Percentiles rank a stretch among this genome's conserved stretches.
phyloP scores from a whole-genome alignment of 495 filamentous ascomycete genomes.

The Pseudotulostoma volvatum region DNA sequence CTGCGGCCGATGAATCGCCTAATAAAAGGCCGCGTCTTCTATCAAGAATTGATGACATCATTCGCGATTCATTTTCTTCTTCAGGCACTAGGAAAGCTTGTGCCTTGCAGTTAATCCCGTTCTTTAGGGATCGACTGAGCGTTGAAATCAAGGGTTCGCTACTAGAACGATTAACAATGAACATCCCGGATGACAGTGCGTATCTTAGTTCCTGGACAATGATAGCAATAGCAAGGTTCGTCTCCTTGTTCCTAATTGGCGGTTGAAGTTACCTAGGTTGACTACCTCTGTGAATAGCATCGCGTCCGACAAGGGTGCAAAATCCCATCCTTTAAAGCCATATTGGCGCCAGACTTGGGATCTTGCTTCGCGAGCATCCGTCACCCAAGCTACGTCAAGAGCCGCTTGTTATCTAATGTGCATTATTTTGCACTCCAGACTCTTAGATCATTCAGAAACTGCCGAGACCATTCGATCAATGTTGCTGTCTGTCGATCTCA shows the following conservation, averaged over 20 bases:
- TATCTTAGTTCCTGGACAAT: slow-evolving; percentile 46
- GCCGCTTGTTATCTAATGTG: slow-evolving; percentile 65
- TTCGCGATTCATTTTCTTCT: slow-evolving; percentile 40
- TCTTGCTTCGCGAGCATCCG: slow-evolving; percentile 49
- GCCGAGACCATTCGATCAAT: slow-evolving; percentile 50
- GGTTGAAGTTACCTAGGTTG: too few relatives aligned
- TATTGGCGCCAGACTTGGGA: slow-evolving; percentile 67
- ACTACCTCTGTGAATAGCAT: slow-evolving; percentile 14
- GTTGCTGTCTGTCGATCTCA: slow-evolving; percentile 57
- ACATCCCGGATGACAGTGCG: slow-evolving; percentile 40
- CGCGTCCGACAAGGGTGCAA: slow-evolving; percentile 13
- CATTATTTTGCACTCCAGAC: slow-evolving; percentile 41
- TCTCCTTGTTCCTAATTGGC: slow-evolving; percentile 1
- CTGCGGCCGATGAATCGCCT: slow-evolving; percentile 10
- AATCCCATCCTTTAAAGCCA: slow-evolving; percentile 13
- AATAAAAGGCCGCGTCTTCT: slow-evolving; percentile 47
- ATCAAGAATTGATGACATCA: slow-evolving; percentile 41
- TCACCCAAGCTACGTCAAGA: slow-evolving; percentile 53
- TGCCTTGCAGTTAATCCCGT: slow-evolving; percentile 65
- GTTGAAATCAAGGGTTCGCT: slow-evolving; percentile 27
- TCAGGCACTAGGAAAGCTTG: slow-evolving; percentile 41
- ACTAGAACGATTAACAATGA: slow-evolving; percentile 31
- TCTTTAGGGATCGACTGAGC: slow-evolving; percentile 33
- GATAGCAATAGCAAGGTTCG: slow-evolving; percentile 44
- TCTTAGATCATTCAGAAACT: slow-evolving; percentile 46